These are phyloP conservation scores for Hyaloraphidium curvatum DNA, from an alignment of 192 early-diverging fungal genomes.

Conservation along the genomic window DNA sequence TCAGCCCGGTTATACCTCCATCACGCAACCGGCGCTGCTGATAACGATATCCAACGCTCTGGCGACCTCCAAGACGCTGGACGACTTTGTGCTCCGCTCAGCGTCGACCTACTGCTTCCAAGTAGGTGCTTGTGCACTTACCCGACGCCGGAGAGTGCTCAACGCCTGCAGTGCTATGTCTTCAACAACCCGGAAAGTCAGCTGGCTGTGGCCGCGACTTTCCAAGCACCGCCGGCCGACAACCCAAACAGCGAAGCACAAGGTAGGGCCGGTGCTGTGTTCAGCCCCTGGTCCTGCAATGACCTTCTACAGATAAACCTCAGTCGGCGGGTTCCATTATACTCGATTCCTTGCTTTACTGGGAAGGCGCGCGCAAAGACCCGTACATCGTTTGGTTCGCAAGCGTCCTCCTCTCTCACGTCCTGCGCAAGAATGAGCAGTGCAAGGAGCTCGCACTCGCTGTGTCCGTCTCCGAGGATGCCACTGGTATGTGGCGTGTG, in stretches of 20 bases:
- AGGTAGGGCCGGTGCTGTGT: conserved; percentile 17
- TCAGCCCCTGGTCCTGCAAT: conserved; percentile 2
- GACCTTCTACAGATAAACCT: conserved; percentile 30
- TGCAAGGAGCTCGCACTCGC: conserved; percentile 60
- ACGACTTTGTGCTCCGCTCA: conserved; percentile 52
- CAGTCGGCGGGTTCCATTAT: conserved; percentile 76
- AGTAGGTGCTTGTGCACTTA: conserved; percentile 12
- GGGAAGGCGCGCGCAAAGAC: conserved; percentile 41
- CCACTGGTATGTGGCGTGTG: conserved; percentile 23
- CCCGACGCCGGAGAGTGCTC: background rate
- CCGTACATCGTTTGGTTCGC: conserved; percentile 84
- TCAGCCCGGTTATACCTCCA: conserved; percentile 12
- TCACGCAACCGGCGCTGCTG: too few species aligned
- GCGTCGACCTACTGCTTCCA: conserved; percentile 69
- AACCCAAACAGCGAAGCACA: conserved; percentile 30
- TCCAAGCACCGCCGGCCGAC: conserved; percentile 58
- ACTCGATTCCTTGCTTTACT: conserved; percentile 58
- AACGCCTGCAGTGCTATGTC: conserved; percentile 32
- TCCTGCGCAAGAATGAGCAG: conserved; percentile 46
- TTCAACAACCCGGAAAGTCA: conserved; percentile 75
- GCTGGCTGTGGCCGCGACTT: conserved; percentile 63
- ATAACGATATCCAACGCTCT: too few species aligned
- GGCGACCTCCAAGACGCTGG: conserved; percentile 13
- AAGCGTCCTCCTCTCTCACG: conserved; percentile 56
- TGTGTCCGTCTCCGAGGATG: conserved; percentile 54